Evolutionary conservation across 2,329 filamentous ascomycete species (phyloP), one percentile per base, ranked within the genome.

Genomic region (Bipolaris victoriae): DNA sequence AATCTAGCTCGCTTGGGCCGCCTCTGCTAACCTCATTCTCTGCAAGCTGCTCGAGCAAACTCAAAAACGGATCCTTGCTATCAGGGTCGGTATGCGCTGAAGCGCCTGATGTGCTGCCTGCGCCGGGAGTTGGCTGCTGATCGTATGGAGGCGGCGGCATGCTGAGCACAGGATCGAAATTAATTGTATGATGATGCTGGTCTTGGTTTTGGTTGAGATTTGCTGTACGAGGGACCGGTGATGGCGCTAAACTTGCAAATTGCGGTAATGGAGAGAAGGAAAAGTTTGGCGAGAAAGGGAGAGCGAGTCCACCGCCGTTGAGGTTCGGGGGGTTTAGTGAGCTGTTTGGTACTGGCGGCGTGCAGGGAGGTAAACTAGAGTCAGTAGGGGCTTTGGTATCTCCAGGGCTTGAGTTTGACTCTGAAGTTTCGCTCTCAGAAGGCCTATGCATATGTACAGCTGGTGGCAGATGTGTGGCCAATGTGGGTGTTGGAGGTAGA

Each of bases 1-100:
- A 93, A 73, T 94, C 90, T 67, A 95, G 78, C 70, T 94, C 90
- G 63, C 84, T 88, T 11, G 88, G 89, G 9, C 87, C 85, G 0
- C 88, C 90, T 49, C 85, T 81, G 40, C 82, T 81, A 51, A 90
- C 84, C 75, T 94, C 90, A 67, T 91, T 92, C 75, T 95, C 90
- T 0, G 90, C 91, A 57, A 95, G 81, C 76, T 95, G 90, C 73
- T 95, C 91, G 35, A 95, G 78, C 40, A 95, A 77, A 60, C 86
- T 90, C 39, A 95, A 76, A 70, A 96, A 95, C 0, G 91, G 90
- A 69, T 95, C 91, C 66, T 90, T 92, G 64, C 66, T 69, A 47
- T 94, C 90, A 45, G 71, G 67, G 58, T 79, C 79, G 20, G 77
- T 78, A 48, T 79, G 73, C 49, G 71, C 73, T 13, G 70, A 74